These are phyloP conservation scores for Phytophthora foliorum DNA, from an alignment of 352 stramenopile genomes.

Conservation along the genomic window DNA sequence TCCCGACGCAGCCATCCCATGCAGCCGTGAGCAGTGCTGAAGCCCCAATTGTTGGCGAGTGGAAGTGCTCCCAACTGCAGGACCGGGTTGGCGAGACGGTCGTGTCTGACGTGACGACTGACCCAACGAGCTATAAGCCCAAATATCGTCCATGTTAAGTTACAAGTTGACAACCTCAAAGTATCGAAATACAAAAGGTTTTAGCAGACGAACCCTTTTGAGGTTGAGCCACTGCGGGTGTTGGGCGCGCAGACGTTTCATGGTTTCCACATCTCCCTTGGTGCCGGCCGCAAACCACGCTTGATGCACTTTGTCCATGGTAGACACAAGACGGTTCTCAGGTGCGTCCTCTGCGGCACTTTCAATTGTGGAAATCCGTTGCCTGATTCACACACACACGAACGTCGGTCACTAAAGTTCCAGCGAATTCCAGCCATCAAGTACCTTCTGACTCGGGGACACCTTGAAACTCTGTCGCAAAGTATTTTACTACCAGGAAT, in stretches of 20 bases:
- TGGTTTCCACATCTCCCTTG: conserved; percentile 16
- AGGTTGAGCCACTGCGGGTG: conserved; percentile 37
- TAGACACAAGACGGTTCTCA: neutral
- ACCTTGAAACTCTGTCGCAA: no score
- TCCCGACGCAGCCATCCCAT: no score
- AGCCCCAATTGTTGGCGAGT: neutral
- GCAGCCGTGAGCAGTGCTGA: neutral
- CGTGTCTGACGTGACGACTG: neutral
- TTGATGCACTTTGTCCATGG: conserved; percentile 20
- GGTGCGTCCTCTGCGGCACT: conserved; percentile 5
- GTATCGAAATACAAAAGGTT: neutral
- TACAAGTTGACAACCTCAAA: neutral
- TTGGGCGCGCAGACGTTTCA: conserved; percentile 17
- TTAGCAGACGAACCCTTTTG: conserved; percentile 7
- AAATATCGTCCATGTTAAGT: neutral
- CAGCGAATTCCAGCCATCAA: no score
- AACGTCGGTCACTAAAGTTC: no score
- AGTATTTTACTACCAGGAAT: no score
- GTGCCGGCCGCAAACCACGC: conserved; percentile 27
- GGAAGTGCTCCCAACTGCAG: neutral
- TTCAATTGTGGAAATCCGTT: conserved; percentile 22
- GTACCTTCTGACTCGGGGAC: no score
- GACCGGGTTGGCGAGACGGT: neutral
- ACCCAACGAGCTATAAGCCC: neutral
- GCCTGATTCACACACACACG: no score